A percentile compares a stretch with the other conserved stretches of the same genome.
Evolutionary conservation across 768 basidiomycete species (phyloP).

Genomic region (Hypholoma sublateritium): DNA sequence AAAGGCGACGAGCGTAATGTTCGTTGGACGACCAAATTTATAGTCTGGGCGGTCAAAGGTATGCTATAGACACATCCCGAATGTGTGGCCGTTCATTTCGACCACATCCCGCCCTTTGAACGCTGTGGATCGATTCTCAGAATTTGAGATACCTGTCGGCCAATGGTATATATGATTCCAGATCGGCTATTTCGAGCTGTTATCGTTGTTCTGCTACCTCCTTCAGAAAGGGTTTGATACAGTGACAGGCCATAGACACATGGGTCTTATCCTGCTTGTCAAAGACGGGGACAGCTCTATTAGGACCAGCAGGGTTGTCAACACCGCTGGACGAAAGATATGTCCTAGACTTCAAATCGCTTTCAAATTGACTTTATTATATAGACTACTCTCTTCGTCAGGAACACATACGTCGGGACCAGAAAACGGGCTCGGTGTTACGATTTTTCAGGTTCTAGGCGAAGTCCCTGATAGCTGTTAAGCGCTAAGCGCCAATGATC

Average conservation of each 20-base stretch:
- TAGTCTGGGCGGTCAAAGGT: constrained; percentile 64
- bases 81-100: not conserved
- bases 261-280: constrained; percentile 4
- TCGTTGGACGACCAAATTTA: constrained; percentile 58
- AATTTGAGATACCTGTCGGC: not conserved
- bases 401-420: too few species aligned
- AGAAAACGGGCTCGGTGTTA: too few species aligned
- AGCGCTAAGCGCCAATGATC: too few species aligned
- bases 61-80: constrained; percentile 48
- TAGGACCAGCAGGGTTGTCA: not conserved
- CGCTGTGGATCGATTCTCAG: not conserved
- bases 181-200: not conserved
- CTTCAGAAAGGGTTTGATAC: constrained; percentile 2
- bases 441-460: too few species aligned
- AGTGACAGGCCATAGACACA: constrained; percentile 2
- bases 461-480: too few species aligned
- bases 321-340: too few species aligned
- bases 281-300: not conserved
- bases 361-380: too few species aligned
- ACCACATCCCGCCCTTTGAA: not conserved
- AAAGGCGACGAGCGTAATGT: constrained; percentile 57
- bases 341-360: too few species aligned
- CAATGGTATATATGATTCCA: not conserved
- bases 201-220: not conserved
- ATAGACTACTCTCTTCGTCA: too few species aligned